Percentiles rank a stretch among this genome's conserved stretches.
These are phyloP conservation scores for Parathielavia hyrcaniae DNA, from an alignment of 495 filamentous ascomycete genomes.

Conservation along the genomic window DNA sequence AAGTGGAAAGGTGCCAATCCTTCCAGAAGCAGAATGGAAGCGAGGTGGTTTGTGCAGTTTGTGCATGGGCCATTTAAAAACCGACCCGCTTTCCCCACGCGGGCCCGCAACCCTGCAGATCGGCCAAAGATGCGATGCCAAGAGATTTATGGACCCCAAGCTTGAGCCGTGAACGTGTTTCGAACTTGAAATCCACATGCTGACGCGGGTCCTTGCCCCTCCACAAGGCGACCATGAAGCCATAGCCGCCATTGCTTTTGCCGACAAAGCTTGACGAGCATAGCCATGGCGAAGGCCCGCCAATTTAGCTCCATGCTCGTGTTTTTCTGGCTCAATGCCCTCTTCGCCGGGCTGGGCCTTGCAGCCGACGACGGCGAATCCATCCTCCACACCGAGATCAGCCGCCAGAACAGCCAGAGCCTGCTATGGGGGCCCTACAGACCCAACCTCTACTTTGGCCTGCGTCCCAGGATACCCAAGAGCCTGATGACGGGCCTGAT, in stretches of 20 bases:
- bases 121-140: slow-evolving; percentile 1
- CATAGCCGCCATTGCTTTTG: not conserved
- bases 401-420: slow-evolving; percentile 66
- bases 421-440: slow-evolving; percentile 95
- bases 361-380: slow-evolving; percentile 32
- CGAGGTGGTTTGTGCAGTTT: no score
- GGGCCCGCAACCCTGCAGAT: no score
- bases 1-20: no score
- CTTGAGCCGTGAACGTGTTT: slow-evolving; percentile 14
- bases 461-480: slow-evolving; percentile 79
- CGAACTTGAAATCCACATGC: not conserved
- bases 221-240: not conserved
- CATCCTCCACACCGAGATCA: slow-evolving; percentile 47
- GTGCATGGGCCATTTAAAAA: not conserved
- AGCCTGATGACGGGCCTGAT: slow-evolving; percentile 78
- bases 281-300: slow-evolving; percentile 21
- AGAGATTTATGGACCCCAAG: not conserved
- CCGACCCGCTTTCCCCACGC: not conserved
- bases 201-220: not conserved
- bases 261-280: not conserved
- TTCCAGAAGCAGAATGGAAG: no score
- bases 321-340: slow-evolving; percentile 11
- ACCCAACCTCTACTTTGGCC: slow-evolving; percentile 92
- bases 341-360: slow-evolving; percentile 11
- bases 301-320: slow-evolving; percentile 24